A percentile compares a stretch with the other conserved stretches of the same genome.
Conservation (phyloP, 768 basidiomycete genomes). For the Amanita molliuscula region DNA sequence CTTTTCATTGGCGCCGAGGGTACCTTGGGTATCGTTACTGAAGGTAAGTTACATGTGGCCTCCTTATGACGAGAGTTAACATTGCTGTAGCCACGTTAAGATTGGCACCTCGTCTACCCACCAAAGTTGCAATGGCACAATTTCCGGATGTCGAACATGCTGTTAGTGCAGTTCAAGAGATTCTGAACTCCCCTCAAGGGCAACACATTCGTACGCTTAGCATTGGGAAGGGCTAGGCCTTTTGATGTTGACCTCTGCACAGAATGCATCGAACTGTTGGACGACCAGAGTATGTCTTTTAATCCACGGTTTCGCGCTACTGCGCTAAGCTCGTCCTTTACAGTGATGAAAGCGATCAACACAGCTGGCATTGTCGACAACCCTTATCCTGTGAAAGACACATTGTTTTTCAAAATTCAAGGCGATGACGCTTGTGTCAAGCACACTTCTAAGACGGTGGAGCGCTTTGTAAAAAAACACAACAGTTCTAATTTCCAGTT, state of each 20-base stretch:
- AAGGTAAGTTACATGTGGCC: slow-evolving; percentile 33
- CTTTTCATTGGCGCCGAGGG: slow-evolving; percentile 88
- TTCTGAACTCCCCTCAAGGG: slow-evolving; percentile 58
- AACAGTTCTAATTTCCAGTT: slow-evolving; percentile 62
- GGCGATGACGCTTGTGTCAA: slow-evolving; percentile 53
- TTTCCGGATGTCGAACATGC: slow-evolving; percentile 76
- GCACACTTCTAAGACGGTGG: slow-evolving; percentile 47
- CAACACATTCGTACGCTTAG: slow-evolving; percentile 57
- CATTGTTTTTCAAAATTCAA: slow-evolving; percentile 89
- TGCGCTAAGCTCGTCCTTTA: not conserved
- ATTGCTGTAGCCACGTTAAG: slow-evolving; percentile 58
- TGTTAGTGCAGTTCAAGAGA: slow-evolving; percentile 73
- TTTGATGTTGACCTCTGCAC: slow-evolving; percentile 2
- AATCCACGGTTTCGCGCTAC: too few species aligned
- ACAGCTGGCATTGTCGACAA: slow-evolving; percentile 46
- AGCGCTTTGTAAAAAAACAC: slow-evolving; percentile 55
- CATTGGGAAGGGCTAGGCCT: not conserved
- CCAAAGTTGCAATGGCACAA: slow-evolving; percentile 80
- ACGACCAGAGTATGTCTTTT: slow-evolving; percentile 45
- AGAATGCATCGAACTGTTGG: slow-evolving; percentile 87
- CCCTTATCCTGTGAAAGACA: slow-evolving; percentile 63
- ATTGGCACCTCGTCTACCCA: slow-evolving; percentile 71
- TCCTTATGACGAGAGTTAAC: not conserved
- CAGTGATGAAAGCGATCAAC: slow-evolving; percentile 77
- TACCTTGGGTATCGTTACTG: slow-evolving; percentile 83